Base-by-base conservation (phyloP, 1,139 yeast species). In the Kluyveromyces sp. region DNA sequence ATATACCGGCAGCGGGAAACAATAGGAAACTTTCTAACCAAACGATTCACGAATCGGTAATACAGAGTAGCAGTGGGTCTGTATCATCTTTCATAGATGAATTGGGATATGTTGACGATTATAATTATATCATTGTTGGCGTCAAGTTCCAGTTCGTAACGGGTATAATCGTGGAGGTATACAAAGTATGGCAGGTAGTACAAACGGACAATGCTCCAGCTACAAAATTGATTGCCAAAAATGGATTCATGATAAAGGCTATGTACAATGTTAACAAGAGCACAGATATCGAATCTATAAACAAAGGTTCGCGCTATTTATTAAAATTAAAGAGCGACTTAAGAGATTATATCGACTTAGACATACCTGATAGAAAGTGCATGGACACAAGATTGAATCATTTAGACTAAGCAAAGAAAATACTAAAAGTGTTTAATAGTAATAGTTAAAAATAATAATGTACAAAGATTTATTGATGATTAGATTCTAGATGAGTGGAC, bases 1-100 rank as follows among this genome's bases (percentile, higher is more conserved):
- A 89, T 66, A 83, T 88, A 15, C 97, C 97, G 0, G 82, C 85
- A 33, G 95, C 95, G 3, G 96, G 96, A 6, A 85, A 75, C 51
- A 58, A 52, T 41, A 77, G 78, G 59, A 75, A 75, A 67, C 82
- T 74, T 52, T 75, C 70, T 42, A 81, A 75, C 7, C 96, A 88
- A 60, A 77, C 87, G 15, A 74, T 86, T 10, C 74, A 81, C 52
- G 88, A 83, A 57, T 74, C 90, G 32, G 78, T 83, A 1, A 66
- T 87, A 3, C 62, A 55, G 7, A 54, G 64, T 7, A 53, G 61
- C 2, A 52, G 57, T 6, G 64, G 63, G 43, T 55, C 52, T 56
- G 67, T 64, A 51, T 68, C 59, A 48, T 67, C 53, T 47, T 78
- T 81, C 49, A 61, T 89, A 50, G 76, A 72, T 40, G 85, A 79